phyloP scores from a whole-genome alignment of 73 alveolate genomes.

The Symbiodinium natans region DNA sequence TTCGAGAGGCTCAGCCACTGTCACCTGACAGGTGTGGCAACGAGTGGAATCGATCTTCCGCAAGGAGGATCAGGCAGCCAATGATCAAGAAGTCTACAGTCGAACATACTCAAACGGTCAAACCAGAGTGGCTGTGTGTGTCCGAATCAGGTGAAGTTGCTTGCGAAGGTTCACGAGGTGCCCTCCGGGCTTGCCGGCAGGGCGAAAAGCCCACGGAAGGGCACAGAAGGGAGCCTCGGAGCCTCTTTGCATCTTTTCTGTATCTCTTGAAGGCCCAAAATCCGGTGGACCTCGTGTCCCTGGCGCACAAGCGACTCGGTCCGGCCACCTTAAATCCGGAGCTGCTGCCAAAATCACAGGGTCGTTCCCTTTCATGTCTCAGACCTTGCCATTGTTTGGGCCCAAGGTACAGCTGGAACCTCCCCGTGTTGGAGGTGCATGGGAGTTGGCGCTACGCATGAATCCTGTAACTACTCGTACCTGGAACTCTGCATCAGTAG shows the following conservation, averaged over 20 bases:
- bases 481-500: neutral
- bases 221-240: too few species aligned
- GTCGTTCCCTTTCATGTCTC: too few species aligned
- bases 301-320: neutral
- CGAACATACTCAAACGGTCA: too few species aligned
- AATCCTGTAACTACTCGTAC: too few species aligned
- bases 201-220: too few species aligned
- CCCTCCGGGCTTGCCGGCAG: neutral
- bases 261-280: neutral
- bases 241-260: too few species aligned
- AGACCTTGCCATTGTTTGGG: too few species aligned
- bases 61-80: slow-evolving; percentile 55
- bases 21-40: slow-evolving; percentile 25
- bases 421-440: slow-evolving; percentile 42
- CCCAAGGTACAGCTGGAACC: slow-evolving; percentile 64
- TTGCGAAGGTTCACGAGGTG: slow-evolving; percentile 45
- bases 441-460: too few species aligned
- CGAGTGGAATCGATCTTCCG: slow-evolving; percentile 82
- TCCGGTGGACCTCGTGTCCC: neutral
- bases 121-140: too few species aligned
- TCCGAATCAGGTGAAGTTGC: slow-evolving; percentile 48
- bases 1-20: neutral
- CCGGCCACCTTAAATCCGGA: too few species aligned
- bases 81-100: neutral
- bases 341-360: too few species aligned